Conservation (phyloP, 1,284 basidiomycete species). For the Ustilago nuda region DNA sequence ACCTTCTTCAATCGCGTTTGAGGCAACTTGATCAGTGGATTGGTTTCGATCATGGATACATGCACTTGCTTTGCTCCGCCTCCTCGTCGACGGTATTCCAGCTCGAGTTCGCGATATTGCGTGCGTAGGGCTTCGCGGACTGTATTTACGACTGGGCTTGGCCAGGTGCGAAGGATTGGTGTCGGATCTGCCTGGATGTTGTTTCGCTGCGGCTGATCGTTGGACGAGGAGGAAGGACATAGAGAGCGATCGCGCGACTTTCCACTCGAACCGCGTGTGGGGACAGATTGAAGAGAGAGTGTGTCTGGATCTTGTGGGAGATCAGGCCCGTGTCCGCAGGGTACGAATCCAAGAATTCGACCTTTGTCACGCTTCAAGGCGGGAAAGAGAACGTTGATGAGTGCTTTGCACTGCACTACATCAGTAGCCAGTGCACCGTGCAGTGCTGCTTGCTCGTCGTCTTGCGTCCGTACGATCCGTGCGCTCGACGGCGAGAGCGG, state of each 20-base stretch:
- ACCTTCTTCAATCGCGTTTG: slow-evolving; percentile 41
- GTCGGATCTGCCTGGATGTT: not conserved
- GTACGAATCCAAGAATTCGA: slow-evolving; percentile 44
- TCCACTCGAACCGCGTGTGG: slow-evolving; percentile 15
- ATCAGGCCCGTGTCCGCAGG: slow-evolving; percentile 35
- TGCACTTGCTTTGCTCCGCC: slow-evolving; percentile 18
- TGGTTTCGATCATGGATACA: slow-evolving; percentile 40
- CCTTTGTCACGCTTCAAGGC: slow-evolving; percentile 48
- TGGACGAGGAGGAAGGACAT: slow-evolving; percentile 12
- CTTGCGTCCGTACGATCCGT: slow-evolving; percentile 21
- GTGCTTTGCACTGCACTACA: slow-evolving; percentile 40
- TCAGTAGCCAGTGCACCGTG: slow-evolving; percentile 49
- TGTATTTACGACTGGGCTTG: slow-evolving; percentile 32
- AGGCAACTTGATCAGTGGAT: slow-evolving; percentile 24
- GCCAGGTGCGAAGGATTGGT: slow-evolving; percentile 30
- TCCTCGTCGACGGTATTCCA: slow-evolving; percentile 27
- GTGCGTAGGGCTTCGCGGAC: slow-evolving; percentile 29
- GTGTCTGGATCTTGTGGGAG: slow-evolving; percentile 46
- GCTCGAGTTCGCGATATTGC: slow-evolving; percentile 32
- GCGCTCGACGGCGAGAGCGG: slow-evolving; percentile 44
- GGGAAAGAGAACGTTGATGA: slow-evolving; percentile 53
- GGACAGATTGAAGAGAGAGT: slow-evolving; percentile 30
- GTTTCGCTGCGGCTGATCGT: not conserved
- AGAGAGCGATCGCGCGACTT: slow-evolving; percentile 32
- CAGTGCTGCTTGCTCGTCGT: slow-evolving; percentile 44